phyloP scores from a whole-genome alignment of 2,329 filamentous ascomycete genomes.

The Fusarium sp. region DNA sequence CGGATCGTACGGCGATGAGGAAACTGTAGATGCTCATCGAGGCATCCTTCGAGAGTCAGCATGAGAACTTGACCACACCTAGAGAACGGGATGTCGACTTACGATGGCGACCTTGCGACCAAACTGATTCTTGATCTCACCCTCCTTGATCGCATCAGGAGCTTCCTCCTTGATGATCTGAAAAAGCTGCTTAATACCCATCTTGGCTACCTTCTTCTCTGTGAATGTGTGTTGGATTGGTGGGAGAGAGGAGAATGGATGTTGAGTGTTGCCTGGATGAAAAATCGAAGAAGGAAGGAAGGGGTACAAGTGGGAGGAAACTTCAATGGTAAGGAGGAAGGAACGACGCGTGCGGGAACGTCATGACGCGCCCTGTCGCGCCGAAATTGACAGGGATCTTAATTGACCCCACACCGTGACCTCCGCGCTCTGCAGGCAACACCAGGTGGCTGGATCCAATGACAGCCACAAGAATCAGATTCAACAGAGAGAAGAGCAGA shows the following conservation, averaged over 20 bases:
- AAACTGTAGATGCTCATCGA: slow-evolving; percentile 99
- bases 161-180: slow-evolving; percentile 89
- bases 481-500: neutral
- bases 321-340: slow-evolving; percentile 1
- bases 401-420: slow-evolving; percentile 44
- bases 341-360: slow-evolving; percentile 38
- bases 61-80: neutral
- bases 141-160: slow-evolving; percentile 93
- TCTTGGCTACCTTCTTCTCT: slow-evolving; percentile 46
- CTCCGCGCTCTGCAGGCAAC: neutral
- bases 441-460: neutral
- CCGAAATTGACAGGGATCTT: slow-evolving; percentile 41
- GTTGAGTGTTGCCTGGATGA: neutral
- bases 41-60: slow-evolving; percentile 48
- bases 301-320: slow-evolving; percentile 22
- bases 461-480: too few relatives aligned
- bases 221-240: neutral
- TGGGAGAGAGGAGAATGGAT: neutral
- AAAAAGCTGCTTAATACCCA: slow-evolving; percentile 77
- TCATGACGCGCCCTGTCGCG: slow-evolving; percentile 46
- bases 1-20: slow-evolving; percentile 94
- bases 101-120: slow-evolving; percentile 98
- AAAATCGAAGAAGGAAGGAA: slow-evolving; percentile 10
- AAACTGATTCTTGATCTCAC: slow-evolving; percentile 99
- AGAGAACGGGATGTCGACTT: slow-evolving; percentile 50